Conservation (phyloP, 768 basidiomycete genomes). For the Mycena belliarum region DNA sequence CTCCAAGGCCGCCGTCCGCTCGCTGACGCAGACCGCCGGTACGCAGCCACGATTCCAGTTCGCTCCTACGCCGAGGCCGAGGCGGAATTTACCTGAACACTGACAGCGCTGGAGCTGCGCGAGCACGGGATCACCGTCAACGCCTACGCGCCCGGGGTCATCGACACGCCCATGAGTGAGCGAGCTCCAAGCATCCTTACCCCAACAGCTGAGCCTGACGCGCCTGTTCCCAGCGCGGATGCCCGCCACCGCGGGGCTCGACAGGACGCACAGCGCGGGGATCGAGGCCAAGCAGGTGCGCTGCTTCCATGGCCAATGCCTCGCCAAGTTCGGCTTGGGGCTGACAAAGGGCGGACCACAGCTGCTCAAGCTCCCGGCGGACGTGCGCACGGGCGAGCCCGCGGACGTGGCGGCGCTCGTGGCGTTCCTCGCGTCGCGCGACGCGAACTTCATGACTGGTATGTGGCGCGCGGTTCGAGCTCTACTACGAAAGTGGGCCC, state of each 20-base stretch:
- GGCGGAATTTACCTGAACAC: neutral
- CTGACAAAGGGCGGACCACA: neutral
- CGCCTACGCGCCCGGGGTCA: slow-evolving; percentile 39
- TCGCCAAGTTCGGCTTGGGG: too few relatives aligned
- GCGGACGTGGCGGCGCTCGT: slow-evolving; percentile 24
- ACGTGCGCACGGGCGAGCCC: slow-evolving; percentile 13
- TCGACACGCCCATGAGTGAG: slow-evolving; percentile 34
- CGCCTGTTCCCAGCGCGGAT: too few relatives aligned
- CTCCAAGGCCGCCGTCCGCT: slow-evolving; percentile 44
- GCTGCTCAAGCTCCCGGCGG: neutral
- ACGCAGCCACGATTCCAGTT: neutral
- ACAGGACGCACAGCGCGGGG: slow-evolving; percentile 4
- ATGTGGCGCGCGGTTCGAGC: neutral
- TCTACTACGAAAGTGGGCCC: neutral
- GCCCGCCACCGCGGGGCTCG: neutral
- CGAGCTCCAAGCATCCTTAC: too few relatives aligned
- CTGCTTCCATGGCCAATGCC: neutral
- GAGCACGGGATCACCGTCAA: slow-evolving; percentile 40
- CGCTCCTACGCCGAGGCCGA: too few relatives aligned
- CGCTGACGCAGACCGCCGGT: slow-evolving; percentile 43
- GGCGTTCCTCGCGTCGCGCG: slow-evolving; percentile 29
- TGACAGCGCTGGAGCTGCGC: slow-evolving; percentile 34
- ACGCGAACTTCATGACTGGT: slow-evolving; percentile 28
- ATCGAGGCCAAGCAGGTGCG: neutral
- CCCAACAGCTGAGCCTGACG: too few relatives aligned